These are phyloP conservation scores for Nothophytophthora sp. DNA, from an alignment of 352 stramenopile species.

Conservation along the genomic window DNA sequence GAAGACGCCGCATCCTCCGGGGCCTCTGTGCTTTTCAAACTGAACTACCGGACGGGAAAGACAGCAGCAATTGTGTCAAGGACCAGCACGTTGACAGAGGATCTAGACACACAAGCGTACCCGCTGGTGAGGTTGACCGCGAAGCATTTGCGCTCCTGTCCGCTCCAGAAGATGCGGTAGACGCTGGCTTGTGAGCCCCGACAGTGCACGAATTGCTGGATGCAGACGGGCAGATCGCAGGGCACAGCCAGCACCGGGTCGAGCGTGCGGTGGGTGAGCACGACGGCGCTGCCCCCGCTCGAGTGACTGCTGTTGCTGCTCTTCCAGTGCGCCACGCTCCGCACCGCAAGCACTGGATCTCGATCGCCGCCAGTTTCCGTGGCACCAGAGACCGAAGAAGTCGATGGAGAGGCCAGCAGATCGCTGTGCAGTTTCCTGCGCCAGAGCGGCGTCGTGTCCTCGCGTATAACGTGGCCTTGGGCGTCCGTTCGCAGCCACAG, in stretches of 20 bases:
- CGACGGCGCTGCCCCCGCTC: constrained; percentile 50
- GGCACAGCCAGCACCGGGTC: constrained; percentile 59
- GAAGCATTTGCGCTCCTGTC: constrained; percentile 56
- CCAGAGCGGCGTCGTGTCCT: constrained; percentile 56
- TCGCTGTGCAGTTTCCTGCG: constrained; percentile 59
- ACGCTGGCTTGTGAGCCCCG: constrained; percentile 67
- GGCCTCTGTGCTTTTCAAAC: constrained; percentile 29
- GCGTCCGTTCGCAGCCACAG: constrained; percentile 61
- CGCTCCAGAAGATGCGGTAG: constrained; percentile 68
- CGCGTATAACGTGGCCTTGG: constrained; percentile 39
- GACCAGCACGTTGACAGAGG: constrained; percentile 2
- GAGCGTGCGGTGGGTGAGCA: constrained; percentile 56
- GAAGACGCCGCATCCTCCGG: constrained; percentile 6
- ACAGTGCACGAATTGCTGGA: constrained; percentile 77
- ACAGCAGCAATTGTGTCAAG: not conserved
- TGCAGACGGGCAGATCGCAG: constrained; percentile 54
- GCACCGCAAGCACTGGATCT: constrained; percentile 55
- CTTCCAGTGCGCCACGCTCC: constrained; percentile 60
- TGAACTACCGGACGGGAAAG: constrained; percentile 27
- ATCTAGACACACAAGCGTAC: constrained; percentile 19
- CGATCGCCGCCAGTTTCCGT: constrained; percentile 5
- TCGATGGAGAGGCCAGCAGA: constrained; percentile 15
- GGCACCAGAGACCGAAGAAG: not conserved
- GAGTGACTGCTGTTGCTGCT: constrained; percentile 24
- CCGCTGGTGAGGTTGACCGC: constrained; percentile 77